These are phyloP conservation scores for Achaetomium macrosporum DNA, from an alignment of 2,329 filamentous ascomycete species.

Conservation along the genomic window DNA sequence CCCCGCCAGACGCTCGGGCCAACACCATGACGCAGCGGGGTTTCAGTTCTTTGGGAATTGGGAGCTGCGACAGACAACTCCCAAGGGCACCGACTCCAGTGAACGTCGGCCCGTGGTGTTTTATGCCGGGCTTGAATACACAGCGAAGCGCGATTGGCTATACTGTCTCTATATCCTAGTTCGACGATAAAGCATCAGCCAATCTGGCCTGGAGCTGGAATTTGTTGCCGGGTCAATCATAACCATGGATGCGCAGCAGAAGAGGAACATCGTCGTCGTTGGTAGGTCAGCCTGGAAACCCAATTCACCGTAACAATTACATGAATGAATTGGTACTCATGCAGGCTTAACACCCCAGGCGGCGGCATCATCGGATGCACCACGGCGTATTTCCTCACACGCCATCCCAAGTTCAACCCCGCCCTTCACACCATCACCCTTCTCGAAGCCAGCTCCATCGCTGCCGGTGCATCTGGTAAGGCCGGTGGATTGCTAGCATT, in stretches of 20 bases:
- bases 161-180: too few relatives aligned
- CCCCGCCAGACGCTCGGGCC: not conserved
- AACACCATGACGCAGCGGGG: constrained; percentile 4
- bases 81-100: not conserved
- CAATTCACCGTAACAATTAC: not conserved
- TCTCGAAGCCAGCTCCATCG: constrained; percentile 78
- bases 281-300: constrained; percentile 25
- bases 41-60: not conserved
- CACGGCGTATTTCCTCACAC: constrained; percentile 84
- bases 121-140: too few relatives aligned
- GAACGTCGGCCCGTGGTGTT: too few relatives aligned
- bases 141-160: too few relatives aligned
- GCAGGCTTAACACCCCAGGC: constrained; percentile 42
- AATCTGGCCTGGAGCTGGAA: not conserved
- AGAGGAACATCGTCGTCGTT: constrained; percentile 46
- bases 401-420: constrained; percentile 74
- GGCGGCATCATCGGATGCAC: constrained; percentile 91
- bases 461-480: constrained; percentile 90
- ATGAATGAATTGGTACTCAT: not conserved
- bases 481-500: constrained; percentile 83
- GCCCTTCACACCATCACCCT: constrained; percentile 73
- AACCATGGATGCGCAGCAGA: constrained; percentile 24
- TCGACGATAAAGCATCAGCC: too few relatives aligned
- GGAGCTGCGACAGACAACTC: not conserved
- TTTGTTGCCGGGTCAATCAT: not conserved